Evolutionary conservation across 345 rosid species (phyloP).

Genomic region (Cochlearia excelsa): DNA sequence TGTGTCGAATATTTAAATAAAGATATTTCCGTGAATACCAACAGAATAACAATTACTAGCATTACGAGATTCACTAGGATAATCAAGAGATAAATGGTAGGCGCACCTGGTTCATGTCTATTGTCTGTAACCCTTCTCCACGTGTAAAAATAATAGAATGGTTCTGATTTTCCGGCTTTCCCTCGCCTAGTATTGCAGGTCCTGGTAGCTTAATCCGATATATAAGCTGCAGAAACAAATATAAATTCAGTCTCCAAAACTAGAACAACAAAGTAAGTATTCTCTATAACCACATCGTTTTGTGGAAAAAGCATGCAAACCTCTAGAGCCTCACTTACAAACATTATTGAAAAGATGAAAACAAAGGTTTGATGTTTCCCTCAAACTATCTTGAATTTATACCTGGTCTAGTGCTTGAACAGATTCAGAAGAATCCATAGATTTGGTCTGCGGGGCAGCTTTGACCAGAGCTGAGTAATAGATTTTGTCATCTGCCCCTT

Average conservation of each 20-base stretch:
- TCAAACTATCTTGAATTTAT: constrained; percentile 24
- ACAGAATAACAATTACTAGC: neutral
- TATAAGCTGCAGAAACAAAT: constrained; percentile 39
- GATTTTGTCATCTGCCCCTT: constrained; percentile 44
- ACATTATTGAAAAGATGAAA: neutral
- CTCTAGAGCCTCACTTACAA: neutral
- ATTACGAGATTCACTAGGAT: neutral
- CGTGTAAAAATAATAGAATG: constrained; percentile 62
- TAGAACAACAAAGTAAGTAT: neutral
- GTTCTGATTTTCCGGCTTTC: constrained; percentile 67
- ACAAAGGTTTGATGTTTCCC: constrained; percentile 9
- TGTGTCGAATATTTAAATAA: neutral
- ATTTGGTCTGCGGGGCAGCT: constrained; percentile 56
- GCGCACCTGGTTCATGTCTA: constrained; percentile 63
- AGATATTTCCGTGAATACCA: neutral
- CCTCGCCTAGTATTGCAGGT: constrained; percentile 53
- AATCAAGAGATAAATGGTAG: neutral
- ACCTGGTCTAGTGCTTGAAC: constrained; percentile 75
- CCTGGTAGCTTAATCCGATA: constrained; percentile 62
- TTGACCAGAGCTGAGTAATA: constrained; percentile 70
- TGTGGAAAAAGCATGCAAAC: neutral
- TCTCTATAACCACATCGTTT: neutral
- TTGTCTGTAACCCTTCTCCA: constrained; percentile 59
- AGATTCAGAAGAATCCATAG: constrained; percentile 66
- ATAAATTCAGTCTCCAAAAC: constrained; percentile 17